These are phyloP conservation scores for Neospermospora avenae DNA, from an alignment of 2,329 filamentous ascomycete genomes.

Conservation along the genomic window DNA sequence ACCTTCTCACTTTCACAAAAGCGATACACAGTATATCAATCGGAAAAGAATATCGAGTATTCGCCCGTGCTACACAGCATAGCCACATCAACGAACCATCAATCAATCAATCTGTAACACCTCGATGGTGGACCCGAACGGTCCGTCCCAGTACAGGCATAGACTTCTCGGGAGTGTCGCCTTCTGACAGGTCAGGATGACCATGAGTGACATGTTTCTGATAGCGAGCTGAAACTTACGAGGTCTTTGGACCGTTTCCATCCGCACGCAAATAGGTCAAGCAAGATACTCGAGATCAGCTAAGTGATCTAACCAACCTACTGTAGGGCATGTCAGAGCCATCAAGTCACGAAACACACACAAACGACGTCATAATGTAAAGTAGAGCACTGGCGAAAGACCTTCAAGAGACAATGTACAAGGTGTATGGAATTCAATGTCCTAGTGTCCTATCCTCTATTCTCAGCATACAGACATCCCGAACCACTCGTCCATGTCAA, in stretches of 20 bases:
- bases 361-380: not conserved
- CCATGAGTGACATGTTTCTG: not conserved
- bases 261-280: too few species aligned
- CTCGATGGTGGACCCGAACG: too few species aligned
- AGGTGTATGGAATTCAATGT: slow-evolving; percentile 28
- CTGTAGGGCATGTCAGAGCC: too few species aligned
- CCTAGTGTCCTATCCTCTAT: slow-evolving; percentile 17
- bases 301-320: too few species aligned
- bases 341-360: not conserved
- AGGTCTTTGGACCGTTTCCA: not conserved
- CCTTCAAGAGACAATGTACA: slow-evolving; percentile 28
- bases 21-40: too few species aligned
- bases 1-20: too few species aligned
- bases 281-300: too few species aligned
- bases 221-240: not conserved
- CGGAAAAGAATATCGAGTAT: too few species aligned
- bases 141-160: too few species aligned
- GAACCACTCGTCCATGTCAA: not conserved
- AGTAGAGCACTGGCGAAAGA: too few species aligned
- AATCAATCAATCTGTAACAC: not conserved
- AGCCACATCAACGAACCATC: too few species aligned
- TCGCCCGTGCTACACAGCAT: too few species aligned
- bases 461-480: not conserved
- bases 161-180: not conserved
- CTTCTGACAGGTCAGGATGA: not conserved